Evolutionary conservation across 768 basidiomycete genomes (phyloP), one percentile per base, ranked within the genome.

Genomic region (Lentinus brumalis): DNA sequence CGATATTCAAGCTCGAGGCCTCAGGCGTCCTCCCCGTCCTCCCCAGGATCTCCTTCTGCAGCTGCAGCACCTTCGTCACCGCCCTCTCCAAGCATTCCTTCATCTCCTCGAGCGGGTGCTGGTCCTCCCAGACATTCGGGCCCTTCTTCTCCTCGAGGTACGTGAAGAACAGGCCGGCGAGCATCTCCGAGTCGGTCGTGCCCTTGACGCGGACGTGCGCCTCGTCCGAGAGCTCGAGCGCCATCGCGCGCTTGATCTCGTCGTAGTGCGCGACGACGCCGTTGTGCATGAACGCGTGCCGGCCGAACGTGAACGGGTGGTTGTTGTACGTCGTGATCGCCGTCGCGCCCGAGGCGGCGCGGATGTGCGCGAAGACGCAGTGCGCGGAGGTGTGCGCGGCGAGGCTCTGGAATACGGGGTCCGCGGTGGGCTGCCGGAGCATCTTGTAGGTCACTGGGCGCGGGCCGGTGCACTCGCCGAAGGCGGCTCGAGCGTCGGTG

Each of bases 141-240:
- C 60, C 72, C 49, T 47, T 52, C 59, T 40, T 32, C 42, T 64
- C 55, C 53, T 62, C 69, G 21, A 75, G 66, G 58, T 67, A 67
- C 31, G 70, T 71, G 63, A 74, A 74, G 60, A 70, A 69, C 7
- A 75, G 67, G 35, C 71, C 74, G 46, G 70, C 73, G 31, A 74
- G 61, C 45, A 61, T 55, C 63, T 71, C 67, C 54, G 67, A 69
- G 65, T 74, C 73, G 2, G 71, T 73, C 54, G 71, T 73, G 18
- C 73, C 74, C 46, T 62, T 65, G 32, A 73, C 65, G n/a, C 54
- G 59, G 18, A 53, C 40, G 29, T 62, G 53, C 50, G 69, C 69
- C 57, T 64, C 64, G 53, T 66, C 64, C 18, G 63, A 62, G 46
- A 67, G 56, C 42, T 18, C 56, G 18, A 58, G 29, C 5, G 60